Evolutionary conservation across 176 grass and related monocot genomes (phyloP), one percentile per base, ranked within the genome.

Genomic region (Oryza coarctata): DNA sequence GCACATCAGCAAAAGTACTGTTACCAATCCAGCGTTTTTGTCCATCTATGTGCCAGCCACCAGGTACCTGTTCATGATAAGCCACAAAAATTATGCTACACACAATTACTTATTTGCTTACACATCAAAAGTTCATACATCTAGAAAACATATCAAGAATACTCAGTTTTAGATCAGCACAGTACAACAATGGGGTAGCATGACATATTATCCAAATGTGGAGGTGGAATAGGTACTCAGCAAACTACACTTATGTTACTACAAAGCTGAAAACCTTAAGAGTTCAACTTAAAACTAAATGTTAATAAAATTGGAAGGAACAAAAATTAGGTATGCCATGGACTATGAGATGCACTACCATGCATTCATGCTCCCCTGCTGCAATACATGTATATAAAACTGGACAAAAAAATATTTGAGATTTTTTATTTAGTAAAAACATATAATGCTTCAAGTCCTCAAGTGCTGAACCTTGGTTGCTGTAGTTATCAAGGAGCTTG

Each of bases 1-100:
- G 81, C 31, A 95, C 50, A 82, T 95, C 93, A 29, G 93, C 90
- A 78, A 92, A 95, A 11, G 93, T 95, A 90, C 90, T 84, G 77
- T 95, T 95, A 63, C 87, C 93, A 35, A 90, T 89, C 93, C 90
- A 95, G 18, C 90, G 87, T 30, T 95, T 95, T 87, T 95, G 85
- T 26, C 93, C 93, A 86, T 87, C 80, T 70, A 92, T 67, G 50
- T 84, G 47, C 93, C 93, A 92, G 35, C 93, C 93, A 84, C 93
- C 93, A 63, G 87, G 52, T 81, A 74, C 87, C 87, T 95, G 75
- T 70, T 87, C 62, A 91, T 2, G 35, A 60, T 17, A 68, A 61
- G 20, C 20, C 27, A 49, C 43, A 87, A 82, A 5, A 70, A 10
- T 74, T 25, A 32, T 68, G 27, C 11, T 67, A 38, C 25, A 23